Evolutionary conservation across 306 rosid species (phyloP), one percentile per base, ranked within the genome.

Genomic region (Comarum palustre): DNA sequence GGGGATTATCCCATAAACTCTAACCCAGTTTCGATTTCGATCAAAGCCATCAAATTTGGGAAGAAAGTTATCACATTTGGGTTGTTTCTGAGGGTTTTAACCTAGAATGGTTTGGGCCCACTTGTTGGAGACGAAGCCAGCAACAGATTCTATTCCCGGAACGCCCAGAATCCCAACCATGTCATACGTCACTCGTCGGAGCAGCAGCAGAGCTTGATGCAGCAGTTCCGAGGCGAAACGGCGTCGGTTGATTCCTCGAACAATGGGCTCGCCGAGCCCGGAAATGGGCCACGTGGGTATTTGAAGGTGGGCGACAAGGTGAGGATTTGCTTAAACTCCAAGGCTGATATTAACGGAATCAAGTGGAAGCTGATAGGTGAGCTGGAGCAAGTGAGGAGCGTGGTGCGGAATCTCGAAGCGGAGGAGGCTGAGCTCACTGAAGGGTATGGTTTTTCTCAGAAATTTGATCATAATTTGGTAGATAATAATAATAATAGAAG

Each of bases 341-440:
- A 77, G 78, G 45, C 69, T 63, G 83, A 74, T 4, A 48, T 75
- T 17, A 72, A 73, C 64, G 89, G 86, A 64, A 80, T 88, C 15
- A 79, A 82, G 65, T 72, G 78, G 83, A 90, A 86, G 84, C 84
- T 93, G 72, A 83, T 81, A 66, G 61, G 61, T 34, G 98, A 93
- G 87, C 97, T 93, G 63, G 88, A 78, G 29, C 77, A 70, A 29
- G 97, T 93, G 27, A 86, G 97, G 80, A 71, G 77, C 78, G 75
- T 90, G 81, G 89, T 84, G 77, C 85, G 79, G 85, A 87, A 52
- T 73, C 83, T 90, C 77, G 97, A 89, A 59, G 86, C 80, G 16
- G 88, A 83, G 84, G 96, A 88, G 79, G 73, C 81, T 66, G 84
- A 75, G 75, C 59, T 74, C 27, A 32, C 42, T 42, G 78, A 78